Evolutionary conservation across 2,329 filamentous ascomycete species (phyloP).

Genomic region (Gaeumannomyces tritici): DNA sequence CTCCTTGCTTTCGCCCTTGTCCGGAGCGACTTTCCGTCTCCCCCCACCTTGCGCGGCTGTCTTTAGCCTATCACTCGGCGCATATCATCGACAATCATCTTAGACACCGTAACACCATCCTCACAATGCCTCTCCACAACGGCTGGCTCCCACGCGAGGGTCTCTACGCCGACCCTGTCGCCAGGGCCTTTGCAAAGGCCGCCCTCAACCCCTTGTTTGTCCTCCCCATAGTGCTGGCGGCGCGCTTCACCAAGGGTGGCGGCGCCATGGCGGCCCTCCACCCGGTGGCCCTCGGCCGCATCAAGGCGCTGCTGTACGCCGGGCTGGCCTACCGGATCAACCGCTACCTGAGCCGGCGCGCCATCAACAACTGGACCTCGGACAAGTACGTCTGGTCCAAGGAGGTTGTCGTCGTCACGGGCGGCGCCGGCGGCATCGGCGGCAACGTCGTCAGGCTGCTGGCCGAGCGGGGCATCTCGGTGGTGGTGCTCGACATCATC

Average conservation of each 20-base stretch:
- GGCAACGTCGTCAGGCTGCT: conserved; percentile 54
- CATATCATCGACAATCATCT: not conserved
- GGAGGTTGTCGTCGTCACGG: conserved; percentile 59
- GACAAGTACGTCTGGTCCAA: conserved; percentile 38
- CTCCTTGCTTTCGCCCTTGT: not conserved
- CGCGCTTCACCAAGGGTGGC: conserved; percentile 54
- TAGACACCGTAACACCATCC: not conserved
- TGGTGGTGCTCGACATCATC: conserved; percentile 64
- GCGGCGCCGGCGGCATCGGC: conserved; percentile 67
- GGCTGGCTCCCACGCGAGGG: conserved; percentile 46
- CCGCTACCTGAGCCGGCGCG: conserved; percentile 38
- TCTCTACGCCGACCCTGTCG: conserved; percentile 50
- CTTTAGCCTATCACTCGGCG: too few species aligned
- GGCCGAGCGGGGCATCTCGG: conserved; percentile 53
- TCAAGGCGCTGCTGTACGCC: conserved; percentile 44
- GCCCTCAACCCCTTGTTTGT: conserved; percentile 55
- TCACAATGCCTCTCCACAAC: conserved; percentile 35
- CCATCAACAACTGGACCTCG: conserved; percentile 36
- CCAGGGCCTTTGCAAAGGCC: conserved; percentile 47
- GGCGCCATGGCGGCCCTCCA: conserved; percentile 42
- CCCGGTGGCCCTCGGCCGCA: conserved; percentile 36
- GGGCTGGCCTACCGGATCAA: conserved; percentile 39
- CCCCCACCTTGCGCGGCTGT: too few species aligned
- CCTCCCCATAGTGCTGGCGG: conserved; percentile 52
- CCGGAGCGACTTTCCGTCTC: not conserved